A percentile compares a stretch with the other conserved stretches of the same genome.
Conservation (phyloP, 768 basidiomycete genomes). For the Fibroporia radiculosa region DNA sequence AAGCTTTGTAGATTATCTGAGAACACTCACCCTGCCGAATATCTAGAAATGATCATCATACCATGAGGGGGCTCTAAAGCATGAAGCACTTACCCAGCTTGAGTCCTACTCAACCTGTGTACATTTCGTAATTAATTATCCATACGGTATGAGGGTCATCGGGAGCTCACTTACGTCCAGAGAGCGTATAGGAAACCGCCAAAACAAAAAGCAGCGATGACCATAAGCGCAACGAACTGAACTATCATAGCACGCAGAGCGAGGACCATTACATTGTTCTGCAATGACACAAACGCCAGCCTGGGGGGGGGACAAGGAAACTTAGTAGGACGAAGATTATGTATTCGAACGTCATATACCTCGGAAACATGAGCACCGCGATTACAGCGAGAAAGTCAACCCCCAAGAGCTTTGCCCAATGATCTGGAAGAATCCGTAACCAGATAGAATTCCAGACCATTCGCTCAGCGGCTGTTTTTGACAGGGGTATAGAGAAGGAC, state of each 20-base stretch:
- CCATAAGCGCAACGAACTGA: slow-evolving; percentile 80
- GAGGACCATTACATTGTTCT: slow-evolving; percentile 72
- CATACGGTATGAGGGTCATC: background rate
- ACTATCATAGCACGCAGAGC: slow-evolving; percentile 87
- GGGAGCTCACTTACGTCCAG: slow-evolving; percentile 65
- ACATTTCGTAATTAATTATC: slow-evolving; percentile 2
- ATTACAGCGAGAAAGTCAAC: slow-evolving; percentile 83
- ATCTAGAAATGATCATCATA: slow-evolving; percentile 11
- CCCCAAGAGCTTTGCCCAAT: slow-evolving; percentile 63
- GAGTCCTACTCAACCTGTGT: slow-evolving; percentile 52
- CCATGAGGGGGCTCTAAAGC: too few relatives aligned
- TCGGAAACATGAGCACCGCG: slow-evolving; percentile 85
- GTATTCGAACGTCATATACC: slow-evolving; percentile 31
- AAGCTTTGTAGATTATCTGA: too few relatives aligned
- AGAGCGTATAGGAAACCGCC: slow-evolving; percentile 88
- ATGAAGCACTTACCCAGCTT: slow-evolving; percentile 25
- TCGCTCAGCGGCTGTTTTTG: too few relatives aligned
- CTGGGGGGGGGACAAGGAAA: slow-evolving; percentile 28
- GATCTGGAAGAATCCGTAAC: too few relatives aligned
- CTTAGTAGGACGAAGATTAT: background rate
- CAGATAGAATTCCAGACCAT: too few relatives aligned
- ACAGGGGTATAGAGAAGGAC: too few relatives aligned
- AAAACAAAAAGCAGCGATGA: slow-evolving; percentile 85
- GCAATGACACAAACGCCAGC: slow-evolving; percentile 85
- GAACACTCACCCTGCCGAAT: slow-evolving; percentile 28